Evolutionary conservation across 2,329 filamentous ascomycete species (phyloP), one percentile per base, ranked within the genome.

Genomic region (Rachicladosporium sp.): DNA sequence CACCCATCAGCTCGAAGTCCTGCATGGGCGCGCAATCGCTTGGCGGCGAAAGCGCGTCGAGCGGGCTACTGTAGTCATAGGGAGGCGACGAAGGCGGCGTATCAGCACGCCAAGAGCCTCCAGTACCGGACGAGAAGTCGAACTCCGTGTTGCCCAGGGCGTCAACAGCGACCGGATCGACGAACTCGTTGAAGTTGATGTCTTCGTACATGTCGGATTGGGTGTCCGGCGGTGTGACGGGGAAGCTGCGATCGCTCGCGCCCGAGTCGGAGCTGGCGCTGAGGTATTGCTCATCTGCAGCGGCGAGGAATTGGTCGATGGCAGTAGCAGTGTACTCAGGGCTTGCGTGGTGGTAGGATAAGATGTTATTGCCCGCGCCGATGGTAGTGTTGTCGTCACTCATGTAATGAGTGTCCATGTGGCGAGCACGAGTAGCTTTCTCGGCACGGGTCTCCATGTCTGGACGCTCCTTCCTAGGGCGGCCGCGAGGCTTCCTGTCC

Each of bases 401-500:
- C 23, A 27, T 27, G 7, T 27, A 27, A 6, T 27, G 23, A 7
- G 47, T 42, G 35, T 57, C 54, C 43, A 60, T 62, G 48, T 65
- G 53, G 32, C 74, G 66, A 32, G 73, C 72, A 49, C 66, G 66
- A 38, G 58, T 65, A 29, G 74, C 69, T 50, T 80, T 80, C 10
- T 71, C 66, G 15, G 70, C 59, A 39, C 74, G 65, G 33, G 73
- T 65, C 31, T 76, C 74, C 57, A 73, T 65, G 41, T 76, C 73
- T 6, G 74, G 75, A 23, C 74, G 63, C 42, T 70, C 65, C 61
- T 80, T 80, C 63, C 73, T 74, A 12, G 76, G 76, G 33, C 76
- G 66, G 36, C 78, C 77, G 44, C 80, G 76, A 62, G 82, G 82
- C 29, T 73, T 71, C 58, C 79, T 78, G 56, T 76, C 74, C 21